A percentile compares a stretch with the other conserved stretches of the same genome.
Conservation (phyloP, 2,329 filamentous ascomycete genomes). For the Aspergillus amoenus region DNA sequence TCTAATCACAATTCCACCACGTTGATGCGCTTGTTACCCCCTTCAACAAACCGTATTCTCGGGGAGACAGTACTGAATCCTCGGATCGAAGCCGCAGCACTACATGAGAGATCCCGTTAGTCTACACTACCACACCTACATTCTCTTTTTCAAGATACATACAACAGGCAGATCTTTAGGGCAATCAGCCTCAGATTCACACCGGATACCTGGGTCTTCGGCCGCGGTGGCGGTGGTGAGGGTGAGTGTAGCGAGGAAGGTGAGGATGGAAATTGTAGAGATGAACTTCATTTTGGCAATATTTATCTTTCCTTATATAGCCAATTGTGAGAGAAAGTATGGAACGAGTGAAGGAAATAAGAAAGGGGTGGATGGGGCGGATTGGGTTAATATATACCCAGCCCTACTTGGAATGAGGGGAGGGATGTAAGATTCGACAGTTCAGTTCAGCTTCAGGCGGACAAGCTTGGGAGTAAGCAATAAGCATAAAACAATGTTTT, state of each 20-base stretch:
- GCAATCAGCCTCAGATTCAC: neutral
- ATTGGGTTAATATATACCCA: too few relatives aligned
- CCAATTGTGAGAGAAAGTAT: too few relatives aligned
- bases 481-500: too few relatives aligned
- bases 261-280: neutral
- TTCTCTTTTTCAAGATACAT: neutral
- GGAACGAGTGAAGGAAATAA: too few relatives aligned
- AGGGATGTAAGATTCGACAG: too few relatives aligned
- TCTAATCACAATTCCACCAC: too few relatives aligned
- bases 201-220: neutral
- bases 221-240: neutral
- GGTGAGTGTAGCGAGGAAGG: neutral
- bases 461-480: too few relatives aligned
- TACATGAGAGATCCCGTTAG: neutral
- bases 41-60: slow-evolving; percentile 33
- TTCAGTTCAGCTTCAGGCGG: too few relatives aligned
- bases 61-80: slow-evolving; percentile 54
- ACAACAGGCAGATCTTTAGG: slow-evolving; percentile 1
- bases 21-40: neutral
- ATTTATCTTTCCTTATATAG: too few relatives aligned
- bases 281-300: slow-evolving; percentile 16
- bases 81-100: slow-evolving; percentile 7
- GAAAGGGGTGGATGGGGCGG: too few relatives aligned
- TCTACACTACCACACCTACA: too few relatives aligned
- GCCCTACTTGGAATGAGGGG: too few relatives aligned